phyloP scores from a whole-genome alignment of 2,329 filamentous ascomycete species.

The Cladorrhinum sp. region DNA sequence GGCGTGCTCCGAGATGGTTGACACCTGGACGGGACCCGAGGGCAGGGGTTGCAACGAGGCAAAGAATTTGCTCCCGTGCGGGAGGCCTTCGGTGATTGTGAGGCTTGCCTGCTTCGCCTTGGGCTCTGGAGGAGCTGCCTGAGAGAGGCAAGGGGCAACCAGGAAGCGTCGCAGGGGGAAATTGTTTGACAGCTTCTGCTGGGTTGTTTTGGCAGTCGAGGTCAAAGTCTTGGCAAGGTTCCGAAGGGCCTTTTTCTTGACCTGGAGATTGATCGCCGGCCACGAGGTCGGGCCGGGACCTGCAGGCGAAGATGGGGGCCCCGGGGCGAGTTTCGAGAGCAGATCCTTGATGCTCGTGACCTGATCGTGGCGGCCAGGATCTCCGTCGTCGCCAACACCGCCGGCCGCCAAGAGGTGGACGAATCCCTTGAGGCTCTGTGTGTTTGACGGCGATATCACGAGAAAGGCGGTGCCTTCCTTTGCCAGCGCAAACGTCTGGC shows the following conservation, averaged over 20 bases:
- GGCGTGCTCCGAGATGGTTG: slow-evolving; percentile 10
- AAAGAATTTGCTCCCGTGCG: slow-evolving; percentile 8
- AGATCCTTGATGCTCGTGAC: slow-evolving; percentile 7
- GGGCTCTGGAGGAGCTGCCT: background rate
- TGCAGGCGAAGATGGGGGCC: too few relatives aligned
- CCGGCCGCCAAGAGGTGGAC: slow-evolving; percentile 4
- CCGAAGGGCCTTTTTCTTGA: slow-evolving; percentile 13
- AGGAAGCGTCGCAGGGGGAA: slow-evolving; percentile 13
- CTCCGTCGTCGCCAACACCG: background rate
- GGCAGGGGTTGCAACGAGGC: slow-evolving; percentile 4
- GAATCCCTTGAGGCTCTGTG: slow-evolving; percentile 12
- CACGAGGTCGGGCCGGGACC: background rate
- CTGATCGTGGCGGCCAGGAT: background rate
- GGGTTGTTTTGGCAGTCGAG: slow-evolving; percentile 2
- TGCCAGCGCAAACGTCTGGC: slow-evolving; percentile 4
- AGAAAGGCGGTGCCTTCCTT: slow-evolving; percentile 12
- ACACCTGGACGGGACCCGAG: background rate
- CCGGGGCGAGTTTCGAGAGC: slow-evolving; percentile 6
- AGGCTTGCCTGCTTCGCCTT: slow-evolving; percentile 3
- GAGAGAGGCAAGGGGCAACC: background rate
- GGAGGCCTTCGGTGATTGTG: slow-evolving; percentile 12
- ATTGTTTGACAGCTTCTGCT: slow-evolving; percentile 7
- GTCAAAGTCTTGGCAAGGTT: slow-evolving; percentile 8
- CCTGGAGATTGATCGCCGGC: background rate
- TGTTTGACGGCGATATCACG: slow-evolving; percentile 13